phyloP scores from a whole-genome alignment of 2,329 filamentous ascomycete species.

The Davidsoniella virescens region DNA sequence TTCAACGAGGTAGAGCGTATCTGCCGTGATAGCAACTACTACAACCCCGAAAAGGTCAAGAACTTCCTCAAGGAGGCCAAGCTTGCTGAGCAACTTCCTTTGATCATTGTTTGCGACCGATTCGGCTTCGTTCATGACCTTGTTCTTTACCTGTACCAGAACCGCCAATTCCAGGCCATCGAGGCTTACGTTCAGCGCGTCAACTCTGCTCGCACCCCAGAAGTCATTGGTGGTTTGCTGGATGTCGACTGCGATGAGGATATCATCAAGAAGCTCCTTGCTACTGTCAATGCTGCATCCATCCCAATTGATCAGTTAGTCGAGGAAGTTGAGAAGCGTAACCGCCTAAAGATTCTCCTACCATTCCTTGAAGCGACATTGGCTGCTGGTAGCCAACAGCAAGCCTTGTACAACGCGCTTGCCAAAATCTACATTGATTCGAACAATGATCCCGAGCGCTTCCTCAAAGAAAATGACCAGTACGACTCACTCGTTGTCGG shows the following conservation, averaged over 20 bases:
- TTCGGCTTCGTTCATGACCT: conserved; percentile 98
- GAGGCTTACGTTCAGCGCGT: conserved; percentile 96
- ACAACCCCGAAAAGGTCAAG: conserved; percentile 91
- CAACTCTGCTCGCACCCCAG: conserved; percentile 78
- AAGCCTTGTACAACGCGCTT: conserved; percentile 90
- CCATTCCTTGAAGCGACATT: conserved; percentile 92
- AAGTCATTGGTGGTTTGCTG: conserved; percentile 80
- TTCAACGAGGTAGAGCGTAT: conserved; percentile 94
- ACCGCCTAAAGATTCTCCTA: conserved; percentile 84
- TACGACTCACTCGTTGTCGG: conserved; percentile 86
- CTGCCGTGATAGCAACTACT: conserved; percentile 80
- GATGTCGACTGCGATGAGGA: conserved; percentile 95
- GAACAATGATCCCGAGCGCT: conserved; percentile 96
- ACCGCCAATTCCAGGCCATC: conserved; percentile 97
- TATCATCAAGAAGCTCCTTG: conserved; percentile 84
- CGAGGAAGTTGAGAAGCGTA: conserved; percentile 83
- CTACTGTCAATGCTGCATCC: conserved; percentile 65
- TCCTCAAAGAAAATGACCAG: conserved; percentile 91
- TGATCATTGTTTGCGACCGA: conserved; percentile 98
- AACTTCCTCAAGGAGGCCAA: conserved; percentile 98
- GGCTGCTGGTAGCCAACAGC: conserved; percentile 80
- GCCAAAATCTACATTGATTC: conserved; percentile 99
- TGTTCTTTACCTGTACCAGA: conserved; percentile 93
- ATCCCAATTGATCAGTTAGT: conserved; percentile 94
- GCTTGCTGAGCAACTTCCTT: conserved; percentile 76